Evolutionary conservation across 1,284 basidiomycete species (phyloP).

Genomic region (Boletellus deceptivus): DNA sequence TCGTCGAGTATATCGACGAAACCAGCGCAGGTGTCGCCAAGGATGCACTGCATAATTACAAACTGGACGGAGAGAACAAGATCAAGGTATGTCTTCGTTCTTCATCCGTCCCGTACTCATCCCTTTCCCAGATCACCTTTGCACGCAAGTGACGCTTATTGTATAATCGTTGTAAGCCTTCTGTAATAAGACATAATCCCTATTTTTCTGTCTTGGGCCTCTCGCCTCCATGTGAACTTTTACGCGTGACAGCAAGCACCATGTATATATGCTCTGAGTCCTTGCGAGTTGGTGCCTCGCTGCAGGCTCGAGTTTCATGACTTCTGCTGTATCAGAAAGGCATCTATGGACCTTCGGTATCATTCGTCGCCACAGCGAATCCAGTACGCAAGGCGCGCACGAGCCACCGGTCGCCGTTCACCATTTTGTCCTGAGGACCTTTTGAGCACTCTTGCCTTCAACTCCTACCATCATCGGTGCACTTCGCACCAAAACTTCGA

Average conservation of each 20-base stretch:
- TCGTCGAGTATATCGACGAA: conserved; percentile 94
- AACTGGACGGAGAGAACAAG: conserved; percentile 92
- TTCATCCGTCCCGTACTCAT: conserved; percentile 6
- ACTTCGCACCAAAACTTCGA: conserved; percentile 4
- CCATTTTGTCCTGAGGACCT: conserved; percentile 6
- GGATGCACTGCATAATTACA: conserved; percentile 95
- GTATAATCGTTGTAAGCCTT: conserved; percentile 32
- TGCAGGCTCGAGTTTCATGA: conserved; percentile 6
- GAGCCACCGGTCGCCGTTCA: conserved; percentile 4
- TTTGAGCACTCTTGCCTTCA: conserved; percentile 6
- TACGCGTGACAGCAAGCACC: conserved; percentile 29
- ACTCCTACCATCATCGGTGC: conserved; percentile 11
- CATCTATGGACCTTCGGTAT: conserved; percentile 2
- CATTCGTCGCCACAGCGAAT: conserved; percentile 5
- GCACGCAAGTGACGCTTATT: conserved; percentile 50
- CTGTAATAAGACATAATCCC: conserved; percentile 32
- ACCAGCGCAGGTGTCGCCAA: conserved; percentile 85
- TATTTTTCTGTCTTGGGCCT: conserved; percentile 10
- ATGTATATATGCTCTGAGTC: conserved; percentile 22
- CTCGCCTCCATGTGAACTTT: conserved; percentile 22
- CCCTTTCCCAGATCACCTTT: conserved; percentile 50
- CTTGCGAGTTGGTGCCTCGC: conserved; percentile 26
- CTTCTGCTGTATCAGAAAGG: conserved; percentile 8
- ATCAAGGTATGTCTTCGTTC: conserved; percentile 68
- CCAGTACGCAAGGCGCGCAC: not conserved